Percentiles rank a stretch among this genome's conserved stretches.
phyloP scores from a whole-genome alignment of 2,329 filamentous ascomycete genomes.

The Hymenoscyphus linearis region DNA sequence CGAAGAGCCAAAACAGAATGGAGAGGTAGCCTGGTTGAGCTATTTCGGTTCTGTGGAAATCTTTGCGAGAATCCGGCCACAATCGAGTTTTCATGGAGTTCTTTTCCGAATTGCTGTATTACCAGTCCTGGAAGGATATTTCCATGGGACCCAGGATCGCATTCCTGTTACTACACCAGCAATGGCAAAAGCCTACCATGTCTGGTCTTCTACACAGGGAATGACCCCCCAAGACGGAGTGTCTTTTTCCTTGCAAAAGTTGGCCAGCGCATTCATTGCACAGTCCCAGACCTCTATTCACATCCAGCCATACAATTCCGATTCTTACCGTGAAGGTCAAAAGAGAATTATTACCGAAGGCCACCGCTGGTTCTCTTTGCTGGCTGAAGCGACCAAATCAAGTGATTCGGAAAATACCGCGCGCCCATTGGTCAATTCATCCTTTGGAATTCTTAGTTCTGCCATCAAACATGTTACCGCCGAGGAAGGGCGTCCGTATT shows the following conservation, averaged over 20 bases:
- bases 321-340: constrained; percentile 2
- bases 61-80: constrained; percentile 43
- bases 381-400: constrained; percentile 33
- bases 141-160: constrained; percentile 29
- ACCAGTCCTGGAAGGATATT: constrained; percentile 50
- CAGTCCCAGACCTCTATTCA: constrained; percentile 71
- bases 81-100: constrained; percentile 39
- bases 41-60: constrained; percentile 63
- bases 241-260: constrained; percentile 53
- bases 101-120: constrained; percentile 48
- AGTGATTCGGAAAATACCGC: constrained; percentile 16
- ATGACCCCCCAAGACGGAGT: constrained; percentile 44
- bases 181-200: constrained; percentile 41
- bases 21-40: constrained; percentile 64
- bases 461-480: constrained; percentile 45
- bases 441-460: constrained; percentile 20
- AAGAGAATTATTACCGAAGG: constrained; percentile 55
- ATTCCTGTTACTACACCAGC: constrained; percentile 8
- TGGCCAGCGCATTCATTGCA: constrained; percentile 58
- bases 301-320: constrained; percentile 60
- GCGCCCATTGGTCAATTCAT: constrained; percentile 15
- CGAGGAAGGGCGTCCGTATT: constrained; percentile 61
- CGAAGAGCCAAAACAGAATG: constrained; percentile 68
- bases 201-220: constrained; percentile 39
- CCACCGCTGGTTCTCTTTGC: constrained; percentile 56